Conservation (phyloP, 2,329 filamentous ascomycete species). For the Aspergillus awamori region DNA sequence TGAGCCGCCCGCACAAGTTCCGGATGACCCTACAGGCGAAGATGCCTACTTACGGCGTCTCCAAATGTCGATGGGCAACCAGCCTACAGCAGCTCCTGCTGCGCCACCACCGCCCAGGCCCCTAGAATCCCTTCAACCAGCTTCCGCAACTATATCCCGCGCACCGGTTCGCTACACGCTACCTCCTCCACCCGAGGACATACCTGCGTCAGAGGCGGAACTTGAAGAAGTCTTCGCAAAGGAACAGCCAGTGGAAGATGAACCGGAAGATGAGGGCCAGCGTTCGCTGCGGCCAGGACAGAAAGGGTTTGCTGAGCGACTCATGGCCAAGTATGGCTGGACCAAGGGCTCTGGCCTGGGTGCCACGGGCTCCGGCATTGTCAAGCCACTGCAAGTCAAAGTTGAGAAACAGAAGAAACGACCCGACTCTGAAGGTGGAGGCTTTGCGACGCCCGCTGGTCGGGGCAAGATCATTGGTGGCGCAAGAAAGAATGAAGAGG, state of each 20-base stretch:
- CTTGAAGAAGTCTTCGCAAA: conserved; percentile 51
- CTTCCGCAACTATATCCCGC: conserved; percentile 69
- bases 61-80: conserved; percentile 26
- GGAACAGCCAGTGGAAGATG: conserved; percentile 42
- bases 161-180: conserved; percentile 74
- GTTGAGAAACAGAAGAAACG: conserved; percentile 84
- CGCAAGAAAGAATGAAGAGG: conserved; percentile 57
- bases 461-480: conserved; percentile 82
- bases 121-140: conserved; percentile 43
- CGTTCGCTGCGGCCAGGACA: conserved; percentile 75
- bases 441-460: conserved; percentile 69
- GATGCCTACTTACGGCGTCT: conserved; percentile 31
- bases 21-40: conserved; percentile 28
- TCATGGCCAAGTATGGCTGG: conserved; percentile 95
- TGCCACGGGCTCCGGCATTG: conserved; percentile 77
- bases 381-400: conserved; percentile 79
- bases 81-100: conserved; percentile 28
- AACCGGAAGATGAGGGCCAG: conserved; percentile 41
- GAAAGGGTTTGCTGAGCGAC: conserved; percentile 79
- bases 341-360: conserved; percentile 84
- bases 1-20: conserved; percentile 35
- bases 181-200: conserved; percentile 54
- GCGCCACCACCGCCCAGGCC: conserved; percentile 40
- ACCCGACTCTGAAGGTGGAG: conserved; percentile 76
- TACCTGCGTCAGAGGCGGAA: conserved; percentile 57